Evolutionary conservation across 106 monocot species (phyloP).

Genomic region (Dioscorea alata): DNA sequence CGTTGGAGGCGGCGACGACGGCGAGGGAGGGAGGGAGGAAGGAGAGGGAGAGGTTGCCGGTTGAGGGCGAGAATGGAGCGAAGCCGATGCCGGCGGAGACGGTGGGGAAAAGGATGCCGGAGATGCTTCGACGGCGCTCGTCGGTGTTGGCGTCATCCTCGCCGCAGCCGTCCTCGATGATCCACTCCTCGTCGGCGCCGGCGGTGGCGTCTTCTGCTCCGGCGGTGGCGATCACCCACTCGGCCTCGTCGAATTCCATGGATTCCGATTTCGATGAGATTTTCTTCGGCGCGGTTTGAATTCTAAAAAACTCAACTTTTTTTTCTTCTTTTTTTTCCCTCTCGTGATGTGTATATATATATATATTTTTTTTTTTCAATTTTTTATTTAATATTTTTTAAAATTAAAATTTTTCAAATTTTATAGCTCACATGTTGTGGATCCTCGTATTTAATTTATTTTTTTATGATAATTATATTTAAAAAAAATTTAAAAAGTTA

Average conservation of each 20-base stretch:
- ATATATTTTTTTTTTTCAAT: too few species aligned
- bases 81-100: not conserved
- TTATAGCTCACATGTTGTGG: too few species aligned
- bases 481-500: too few species aligned
- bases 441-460: too few species aligned
- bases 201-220: not conserved
- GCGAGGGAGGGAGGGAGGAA: constrained; percentile 14
- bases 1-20: constrained; percentile 7
- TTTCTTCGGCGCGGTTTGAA: too few species aligned
- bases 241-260: constrained; percentile 6
- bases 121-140: not conserved
- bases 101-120: constrained; percentile 12
- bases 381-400: too few species aligned
- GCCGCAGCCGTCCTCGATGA: not conserved
- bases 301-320: too few species aligned
- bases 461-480: too few species aligned
- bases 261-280: too few species aligned
- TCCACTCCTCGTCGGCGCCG: not conserved
- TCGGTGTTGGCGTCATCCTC: not conserved
- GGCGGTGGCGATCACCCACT: constrained; percentile 8
- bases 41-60: not conserved
- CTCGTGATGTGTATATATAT: too few species aligned
- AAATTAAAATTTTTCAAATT: too few species aligned
- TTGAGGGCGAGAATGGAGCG: not conserved
- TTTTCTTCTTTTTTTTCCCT: too few species aligned